Evolutionary conservation across 345 rosid genomes (phyloP).

Genomic region (Streptanthus diversifolius): DNA sequence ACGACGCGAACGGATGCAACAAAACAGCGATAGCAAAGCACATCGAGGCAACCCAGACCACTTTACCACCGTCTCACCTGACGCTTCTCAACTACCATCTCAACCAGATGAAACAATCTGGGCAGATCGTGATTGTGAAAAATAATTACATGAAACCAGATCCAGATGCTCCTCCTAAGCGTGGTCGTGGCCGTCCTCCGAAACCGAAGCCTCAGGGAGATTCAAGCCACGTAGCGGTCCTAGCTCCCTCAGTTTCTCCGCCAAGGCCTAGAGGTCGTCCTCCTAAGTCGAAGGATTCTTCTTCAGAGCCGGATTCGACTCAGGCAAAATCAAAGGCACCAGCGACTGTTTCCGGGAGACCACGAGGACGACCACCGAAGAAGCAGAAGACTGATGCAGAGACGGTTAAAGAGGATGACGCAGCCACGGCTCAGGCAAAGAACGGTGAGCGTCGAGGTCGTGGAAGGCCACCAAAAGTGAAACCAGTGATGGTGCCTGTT

Average conservation of each 20-base stretch:
- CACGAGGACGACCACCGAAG: slow-evolving; percentile 82
- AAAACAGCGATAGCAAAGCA: slow-evolving; percentile 56
- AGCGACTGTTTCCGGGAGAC: slow-evolving; percentile 34
- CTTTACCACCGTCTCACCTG: slow-evolving; percentile 56
- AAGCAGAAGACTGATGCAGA: slow-evolving; percentile 36
- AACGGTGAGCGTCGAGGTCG: slow-evolving; percentile 51
- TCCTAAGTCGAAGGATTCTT: slow-evolving; percentile 49
- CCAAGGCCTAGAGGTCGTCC: slow-evolving; percentile 79
- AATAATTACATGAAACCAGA: slow-evolving; percentile 77
- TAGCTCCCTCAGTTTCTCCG: slow-evolving; percentile 33
- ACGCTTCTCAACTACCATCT: slow-evolving; percentile 64
- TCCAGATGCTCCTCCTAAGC: slow-evolving; percentile 70
- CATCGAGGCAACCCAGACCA: slow-evolving; percentile 52
- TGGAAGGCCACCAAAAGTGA: slow-evolving; percentile 81
- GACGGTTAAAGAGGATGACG: neutral
- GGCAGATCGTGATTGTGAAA: slow-evolving; percentile 57
- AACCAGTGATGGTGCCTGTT: slow-evolving; percentile 62
- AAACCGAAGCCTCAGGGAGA: slow-evolving; percentile 41
- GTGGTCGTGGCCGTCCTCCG: slow-evolving; percentile 94
- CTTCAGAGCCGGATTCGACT: slow-evolving; percentile 29
- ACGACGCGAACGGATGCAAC: slow-evolving; percentile 51
- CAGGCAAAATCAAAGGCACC: slow-evolving; percentile 4
- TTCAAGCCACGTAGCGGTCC: slow-evolving; percentile 3
- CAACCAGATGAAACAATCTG: slow-evolving; percentile 57
- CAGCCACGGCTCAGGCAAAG: slow-evolving; percentile 3